Evolutionary conservation across 1,284 basidiomycete species (phyloP).

Genomic region (Sanghuangporus sanghuang): DNA sequence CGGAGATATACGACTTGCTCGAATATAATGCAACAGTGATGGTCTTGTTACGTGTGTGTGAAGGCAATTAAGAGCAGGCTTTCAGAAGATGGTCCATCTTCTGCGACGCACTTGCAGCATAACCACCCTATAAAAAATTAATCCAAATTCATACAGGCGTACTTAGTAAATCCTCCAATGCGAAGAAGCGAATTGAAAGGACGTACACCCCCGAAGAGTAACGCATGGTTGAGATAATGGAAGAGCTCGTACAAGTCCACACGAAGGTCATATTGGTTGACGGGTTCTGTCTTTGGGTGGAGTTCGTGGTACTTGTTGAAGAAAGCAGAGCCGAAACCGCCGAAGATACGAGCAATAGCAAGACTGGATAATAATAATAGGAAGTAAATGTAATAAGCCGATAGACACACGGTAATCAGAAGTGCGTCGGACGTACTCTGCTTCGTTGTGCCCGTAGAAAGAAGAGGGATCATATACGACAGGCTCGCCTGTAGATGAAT

Average conservation of each 20-base stretch:
- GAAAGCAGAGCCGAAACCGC: conserved; percentile 70
- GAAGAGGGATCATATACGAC: conserved; percentile 81
- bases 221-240: conserved; percentile 82
- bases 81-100: conserved; percentile 52
- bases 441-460: conserved; percentile 84
- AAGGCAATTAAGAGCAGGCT: not conserved
- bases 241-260: conserved; percentile 78
- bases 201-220: conserved; percentile 63
- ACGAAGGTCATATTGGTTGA: conserved; percentile 64
- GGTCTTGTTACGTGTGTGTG: not conserved
- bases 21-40: not conserved
- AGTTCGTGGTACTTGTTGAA: conserved; percentile 70
- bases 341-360: conserved; percentile 81
- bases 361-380: conserved; percentile 39
- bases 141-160: not conserved
- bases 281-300: conserved; percentile 65
- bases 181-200: not conserved
- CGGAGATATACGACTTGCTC: not conserved
- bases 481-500: conserved; percentile 48
- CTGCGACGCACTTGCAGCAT: conserved; percentile 45
- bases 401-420: not conserved
- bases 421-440: conserved; percentile 53
- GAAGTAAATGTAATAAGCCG: not conserved
- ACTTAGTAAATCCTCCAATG: not conserved
- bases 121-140: conserved; percentile 38